Conservation (phyloP, 192 early-diverging fungal species). For the Bifiguratus adelaidae region DNA sequence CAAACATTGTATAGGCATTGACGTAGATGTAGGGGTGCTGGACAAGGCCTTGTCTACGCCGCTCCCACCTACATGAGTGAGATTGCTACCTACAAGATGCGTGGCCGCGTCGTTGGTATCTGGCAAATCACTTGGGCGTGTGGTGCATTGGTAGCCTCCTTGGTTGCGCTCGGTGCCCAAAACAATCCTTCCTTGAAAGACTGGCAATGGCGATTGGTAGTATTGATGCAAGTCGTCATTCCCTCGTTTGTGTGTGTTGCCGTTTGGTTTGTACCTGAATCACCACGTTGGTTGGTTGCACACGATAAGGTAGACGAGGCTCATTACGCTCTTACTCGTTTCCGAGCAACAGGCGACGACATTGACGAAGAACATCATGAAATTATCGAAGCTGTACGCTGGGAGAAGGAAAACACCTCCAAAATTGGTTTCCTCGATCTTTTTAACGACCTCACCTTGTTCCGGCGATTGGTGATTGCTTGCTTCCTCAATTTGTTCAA, state of each 20-base stretch:
- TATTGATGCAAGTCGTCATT: conserved; percentile 57
- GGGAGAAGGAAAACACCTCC: conserved; percentile 36
- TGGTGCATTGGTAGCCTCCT: neutral
- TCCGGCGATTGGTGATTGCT: conserved; percentile 29
- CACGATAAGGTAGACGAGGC: conserved; percentile 52
- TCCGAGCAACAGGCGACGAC: conserved; percentile 45
- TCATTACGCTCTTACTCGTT: conserved; percentile 41
- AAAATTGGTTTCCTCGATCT: conserved; percentile 23
- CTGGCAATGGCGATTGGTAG: conserved; percentile 3
- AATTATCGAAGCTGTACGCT: conserved; percentile 49
- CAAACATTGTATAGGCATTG: too few species aligned
- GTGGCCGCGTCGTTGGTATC: conserved; percentile 67
- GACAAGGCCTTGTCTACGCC: conserved; percentile 4
- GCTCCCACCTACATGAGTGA: conserved; percentile 40
- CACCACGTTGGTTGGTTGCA: conserved; percentile 70
- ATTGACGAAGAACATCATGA: conserved; percentile 49
- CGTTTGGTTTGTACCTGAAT: conserved; percentile 66
- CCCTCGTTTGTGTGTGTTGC: conserved; percentile 47
- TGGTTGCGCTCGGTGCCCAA: neutral
- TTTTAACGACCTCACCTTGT: conserved; percentile 4
- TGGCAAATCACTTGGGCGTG: conserved; percentile 71
- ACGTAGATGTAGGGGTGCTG: neutral
- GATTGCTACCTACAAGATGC: conserved; percentile 58
- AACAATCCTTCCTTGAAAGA: neutral
- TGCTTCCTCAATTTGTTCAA: conserved; percentile 44